A percentile compares a stretch with the other conserved stretches of the same genome.
Conservation (phyloP, 2,329 filamentous ascomycete species). For the Huntiella savannae region DNA sequence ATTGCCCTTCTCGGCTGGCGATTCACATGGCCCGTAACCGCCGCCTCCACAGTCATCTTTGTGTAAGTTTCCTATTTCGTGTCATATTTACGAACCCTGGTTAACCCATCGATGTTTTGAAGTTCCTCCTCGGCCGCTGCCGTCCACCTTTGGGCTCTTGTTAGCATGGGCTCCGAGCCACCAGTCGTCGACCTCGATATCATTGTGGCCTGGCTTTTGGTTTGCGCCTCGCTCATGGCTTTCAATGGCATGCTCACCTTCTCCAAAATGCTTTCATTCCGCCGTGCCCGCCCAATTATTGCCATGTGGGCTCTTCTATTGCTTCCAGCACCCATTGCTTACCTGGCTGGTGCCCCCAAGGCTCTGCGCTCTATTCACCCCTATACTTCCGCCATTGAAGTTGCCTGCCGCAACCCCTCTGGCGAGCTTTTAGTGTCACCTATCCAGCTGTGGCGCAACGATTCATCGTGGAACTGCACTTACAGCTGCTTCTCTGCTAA, state of each 20-base stretch:
- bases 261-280: constrained; percentile 8
- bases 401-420: constrained; percentile 6
- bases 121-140: constrained; percentile 5
- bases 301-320: constrained; percentile 8
- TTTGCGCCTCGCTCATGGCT: constrained; percentile 8
- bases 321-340: constrained; percentile 10
- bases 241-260: constrained; percentile 11
- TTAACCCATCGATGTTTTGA: not conserved
- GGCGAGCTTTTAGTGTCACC: constrained; percentile 7
- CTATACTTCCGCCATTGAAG: constrained; percentile 9
- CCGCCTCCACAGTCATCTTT: constrained; percentile 5
- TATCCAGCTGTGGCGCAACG: constrained; percentile 10
- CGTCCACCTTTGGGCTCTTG: constrained; percentile 9
- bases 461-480: constrained; percentile 11
- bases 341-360: constrained; percentile 8
- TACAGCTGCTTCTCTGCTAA: constrained; percentile 8
- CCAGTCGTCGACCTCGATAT: constrained; percentile 9
- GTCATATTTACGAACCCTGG: not conserved
- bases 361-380: constrained; percentile 9
- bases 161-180: constrained; percentile 7
- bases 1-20: constrained; percentile 10
- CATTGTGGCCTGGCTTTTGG: constrained; percentile 9
- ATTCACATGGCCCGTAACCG: constrained; percentile 7
- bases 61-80: constrained; percentile 4
- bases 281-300: constrained; percentile 10